Evolutionary conservation across 257 asterid species (phyloP).

Genomic region (Craterostigma plantagineum): DNA sequence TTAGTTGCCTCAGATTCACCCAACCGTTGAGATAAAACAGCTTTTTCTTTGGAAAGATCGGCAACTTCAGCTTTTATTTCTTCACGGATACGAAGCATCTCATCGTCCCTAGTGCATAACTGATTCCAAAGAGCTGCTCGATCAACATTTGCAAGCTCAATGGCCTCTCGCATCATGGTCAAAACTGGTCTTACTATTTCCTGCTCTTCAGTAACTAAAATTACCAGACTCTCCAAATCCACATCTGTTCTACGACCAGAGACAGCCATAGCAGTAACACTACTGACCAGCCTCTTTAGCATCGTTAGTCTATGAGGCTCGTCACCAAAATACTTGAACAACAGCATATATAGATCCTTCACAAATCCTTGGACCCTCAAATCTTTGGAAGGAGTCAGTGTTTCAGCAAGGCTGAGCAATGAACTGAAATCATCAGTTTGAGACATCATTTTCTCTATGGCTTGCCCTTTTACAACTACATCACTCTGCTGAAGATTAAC

Average conservation of each 20-base stretch:
- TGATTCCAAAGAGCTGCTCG: constrained; percentile 99
- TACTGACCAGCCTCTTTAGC: constrained; percentile 81
- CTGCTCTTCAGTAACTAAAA: constrained; percentile 58
- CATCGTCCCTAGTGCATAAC: constrained; percentile 75
- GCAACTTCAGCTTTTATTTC: constrained; percentile 54
- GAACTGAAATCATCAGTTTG: constrained; percentile 66
- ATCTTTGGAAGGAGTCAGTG: constrained; percentile 63
- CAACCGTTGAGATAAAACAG: constrained; percentile 57
- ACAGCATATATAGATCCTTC: constrained; percentile 50
- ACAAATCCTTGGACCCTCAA: constrained; percentile 53
- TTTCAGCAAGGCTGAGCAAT: constrained; percentile 80
- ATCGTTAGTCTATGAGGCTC: constrained; percentile 73
- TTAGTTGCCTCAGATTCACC: constrained; percentile 61
- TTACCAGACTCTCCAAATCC: constrained; percentile 65
- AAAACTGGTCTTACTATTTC: constrained; percentile 68
- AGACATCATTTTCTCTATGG: constrained; percentile 46
- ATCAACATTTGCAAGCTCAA: constrained; percentile 88
- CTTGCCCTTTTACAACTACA: constrained; percentile 40
- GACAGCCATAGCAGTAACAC: constrained; percentile 56
- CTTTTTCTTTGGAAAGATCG: constrained; percentile 54
- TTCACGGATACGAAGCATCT: constrained; percentile 59
- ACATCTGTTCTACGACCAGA: constrained; percentile 45
- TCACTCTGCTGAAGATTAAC: constrained; percentile 48
- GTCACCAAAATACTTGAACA: constrained; percentile 77
- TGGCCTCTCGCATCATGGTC: constrained; percentile 80